Evolutionary conservation across 345 rosid genomes (phyloP), one percentile per base, ranked within the genome.

Genomic region (Nephelium lappaceum): DNA sequence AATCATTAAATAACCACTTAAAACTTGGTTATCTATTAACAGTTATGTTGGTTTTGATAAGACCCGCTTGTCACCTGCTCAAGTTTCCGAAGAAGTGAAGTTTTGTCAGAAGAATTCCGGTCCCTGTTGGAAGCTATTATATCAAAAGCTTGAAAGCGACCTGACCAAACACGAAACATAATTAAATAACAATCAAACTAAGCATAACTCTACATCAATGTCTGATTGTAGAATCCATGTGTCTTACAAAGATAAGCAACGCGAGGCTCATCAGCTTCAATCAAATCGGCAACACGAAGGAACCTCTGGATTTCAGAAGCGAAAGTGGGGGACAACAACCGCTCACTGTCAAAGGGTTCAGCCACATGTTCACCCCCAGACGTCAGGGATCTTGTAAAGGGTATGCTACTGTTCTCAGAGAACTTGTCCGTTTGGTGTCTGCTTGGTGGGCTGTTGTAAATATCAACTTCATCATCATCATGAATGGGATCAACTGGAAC

Each of bases 81-180:
- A 80, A 95, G 98, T 67, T 98, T 89, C 80, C 85, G 94, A 74
- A 95, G 95, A 82, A 95, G 99, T 76, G 91, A 87, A 51, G 98
- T 95, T 84, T 43, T 79, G 31, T 93, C 97, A 1, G 79, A 86
- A 4, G 98, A 95, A 72, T 91, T 86, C 69, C 81, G 77, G 75
- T 95, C 99, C 93, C 88, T 70, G 80, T 78, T 88, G 67, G 92
- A 97, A 47, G 98, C 98, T 77, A 88, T 83, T 80, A 76, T 27
- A 27, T 78, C 94, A 74, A 23, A 81, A 72, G 95, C 99, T 82
- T 87, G 93, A 78, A 95, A 90, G 9, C 99, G 96, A 57, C 99
- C 99, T 93, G 84, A 83, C 24, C 41, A 42, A 18, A 70, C 77
- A 57, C 75, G 76, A 67, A 62, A 73, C 78, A 67, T n/a, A 11